Conservation (phyloP, 768 basidiomycete genomes). For the Sarcomyxa edulis region DNA sequence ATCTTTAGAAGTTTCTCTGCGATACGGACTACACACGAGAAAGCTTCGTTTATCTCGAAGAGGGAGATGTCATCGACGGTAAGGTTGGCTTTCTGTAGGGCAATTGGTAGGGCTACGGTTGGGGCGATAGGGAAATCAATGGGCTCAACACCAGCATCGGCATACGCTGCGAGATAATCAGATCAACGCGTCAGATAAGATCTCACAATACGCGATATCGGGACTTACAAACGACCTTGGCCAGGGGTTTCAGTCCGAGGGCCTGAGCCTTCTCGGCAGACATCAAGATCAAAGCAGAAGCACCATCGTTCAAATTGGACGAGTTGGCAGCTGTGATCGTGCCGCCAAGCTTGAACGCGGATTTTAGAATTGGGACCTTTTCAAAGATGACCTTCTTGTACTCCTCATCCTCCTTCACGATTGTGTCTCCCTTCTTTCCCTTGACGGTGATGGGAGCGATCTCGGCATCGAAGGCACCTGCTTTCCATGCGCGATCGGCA, state of each 20-base stretch:
- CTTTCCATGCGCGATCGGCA: constrained; percentile 86
- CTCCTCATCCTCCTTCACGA: constrained; percentile 94
- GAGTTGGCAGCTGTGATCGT: constrained; percentile 97
- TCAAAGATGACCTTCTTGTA: constrained; percentile 96
- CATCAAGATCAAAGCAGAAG: constrained; percentile 92
- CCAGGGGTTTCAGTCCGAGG: constrained; percentile 88
- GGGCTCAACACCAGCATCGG: constrained; percentile 94
- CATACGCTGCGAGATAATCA: constrained; percentile 60
- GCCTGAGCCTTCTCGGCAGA: constrained; percentile 90
- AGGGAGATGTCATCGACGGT: constrained; percentile 78
- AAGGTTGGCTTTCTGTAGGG: constrained; percentile 83
- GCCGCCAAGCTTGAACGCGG: constrained; percentile 87
- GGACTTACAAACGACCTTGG: constrained; percentile 84
- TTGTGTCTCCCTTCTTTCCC: constrained; percentile 88
- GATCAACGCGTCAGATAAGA: constrained; percentile 10
- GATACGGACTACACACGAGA: constrained; percentile 89
- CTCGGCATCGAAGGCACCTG: constrained; percentile 81
- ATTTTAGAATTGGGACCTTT: constrained; percentile 84
- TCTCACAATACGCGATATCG: constrained; percentile 2
- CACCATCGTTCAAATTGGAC: constrained; percentile 92
- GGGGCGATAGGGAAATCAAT: constrained; percentile 97
- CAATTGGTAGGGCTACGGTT: constrained; percentile 83
- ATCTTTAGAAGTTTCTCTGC: constrained; percentile 85
- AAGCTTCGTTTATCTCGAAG: constrained; percentile 98
- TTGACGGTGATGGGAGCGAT: constrained; percentile 87